Evolutionary conservation across 2,329 filamentous ascomycete species (phyloP), one percentile per base, ranked within the genome.

Genomic region (Sclerotinia nivalis): DNA sequence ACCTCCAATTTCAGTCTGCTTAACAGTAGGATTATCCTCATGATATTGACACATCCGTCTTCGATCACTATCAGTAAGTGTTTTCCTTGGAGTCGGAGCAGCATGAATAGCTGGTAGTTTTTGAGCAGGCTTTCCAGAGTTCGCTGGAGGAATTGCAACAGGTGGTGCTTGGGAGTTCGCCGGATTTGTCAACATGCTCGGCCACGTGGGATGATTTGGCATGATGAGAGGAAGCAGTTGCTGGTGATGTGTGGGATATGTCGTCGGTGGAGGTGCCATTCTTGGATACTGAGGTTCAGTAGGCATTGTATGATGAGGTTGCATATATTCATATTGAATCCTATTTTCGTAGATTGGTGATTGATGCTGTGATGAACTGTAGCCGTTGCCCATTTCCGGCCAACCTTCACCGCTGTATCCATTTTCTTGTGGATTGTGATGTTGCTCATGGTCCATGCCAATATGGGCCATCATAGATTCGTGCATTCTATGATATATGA

Each of bases 1-100:
- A 92, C 90, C 87, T 81, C 96, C 96, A 81, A 99, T 99, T 78
- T 98, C 95, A 25, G 93, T 96, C 82, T 99, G 96, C 82, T 97
- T 97, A 59, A 93, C 90, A 62, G 88, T 90, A 31, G 95, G 96
- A 78, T 98, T 90, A 72, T 97, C 91, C 78, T 96, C 91, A 76
- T 95, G 92, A 80, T 95, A 97, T 78, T 93, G 87, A 80, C 96
- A 99, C 94, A 99, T 99, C 58, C 89, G 87, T 74, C 93, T 88
- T 73, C 96, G 91, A 79, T 98, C 94, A 70, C 93, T 90, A 77
- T 97, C 93, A 10, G 93, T 97, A 75, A 99, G 84, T 1, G 95
- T 98, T 81, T 93, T 93, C 75, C 93, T 86, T 5, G 92, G 91
- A 61, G 91, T 92, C 61, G 90, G 83, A 74, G 80, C 83, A 34